Evolutionary conservation across 495 filamentous ascomycete genomes (phyloP), one percentile per base, ranked within the genome.

Genomic region (Penicillium ucsense): DNA sequence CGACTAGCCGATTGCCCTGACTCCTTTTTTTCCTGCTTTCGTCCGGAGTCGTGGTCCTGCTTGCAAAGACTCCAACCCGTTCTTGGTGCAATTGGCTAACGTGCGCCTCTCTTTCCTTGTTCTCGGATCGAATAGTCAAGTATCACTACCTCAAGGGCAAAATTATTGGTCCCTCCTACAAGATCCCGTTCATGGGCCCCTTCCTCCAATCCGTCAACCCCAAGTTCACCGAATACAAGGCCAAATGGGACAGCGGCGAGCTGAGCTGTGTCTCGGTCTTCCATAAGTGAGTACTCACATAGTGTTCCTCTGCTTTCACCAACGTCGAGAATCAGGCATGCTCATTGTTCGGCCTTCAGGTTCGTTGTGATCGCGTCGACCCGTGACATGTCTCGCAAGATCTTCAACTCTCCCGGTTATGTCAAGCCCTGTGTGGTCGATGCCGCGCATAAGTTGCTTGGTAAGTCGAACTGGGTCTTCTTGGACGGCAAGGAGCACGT

Each of bases 401-500:
- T 97, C 56, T 90, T 98, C 81, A 97, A 97, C 71, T 91, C 89
- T 48, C 92, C 92, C 11, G 56, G 66, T 39, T 97, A 83, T 57
- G 92, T 95, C 54, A 95, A 95, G 72, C 92, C 92, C 31, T 97
- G 92, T 65, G 89, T 98, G 41, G 92, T 98, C 49, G 94, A 97
- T 70, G 81, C 83, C 39, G 94, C 92, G 37, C 83, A 89, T 73
- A 97, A 97, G 72, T 83, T 98, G 40, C 83, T 98, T 49, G 87
- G 92, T 35, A 79, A 83, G 48, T 82, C 77, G 53, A 97, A 96
- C 72, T 98, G 90, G 90, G 92, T 98, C 6, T 98, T 98, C 73
- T 72, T 98, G 58, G 92, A 97, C 63, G 92, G 92, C 52, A 91
- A 88, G 66, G 83, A 81, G 39, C 92, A 98, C 59, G 88, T 95